phyloP scores from a whole-genome alignment of 2,329 filamentous ascomycete genomes.

The Pseudocercospora cruenta region DNA sequence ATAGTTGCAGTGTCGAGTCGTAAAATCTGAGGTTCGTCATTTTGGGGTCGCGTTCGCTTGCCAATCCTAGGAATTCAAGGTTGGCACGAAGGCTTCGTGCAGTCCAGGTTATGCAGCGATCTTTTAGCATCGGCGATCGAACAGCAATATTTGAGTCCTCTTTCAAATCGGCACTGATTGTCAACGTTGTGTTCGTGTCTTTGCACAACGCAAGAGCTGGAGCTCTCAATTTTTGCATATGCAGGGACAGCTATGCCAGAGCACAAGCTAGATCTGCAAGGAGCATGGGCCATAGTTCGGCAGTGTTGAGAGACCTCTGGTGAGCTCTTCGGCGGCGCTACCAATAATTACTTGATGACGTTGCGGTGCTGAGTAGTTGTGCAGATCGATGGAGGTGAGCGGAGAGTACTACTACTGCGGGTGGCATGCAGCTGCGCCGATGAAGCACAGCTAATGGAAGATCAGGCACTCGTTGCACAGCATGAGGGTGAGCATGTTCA shows the following conservation, averaged over 20 bases:
- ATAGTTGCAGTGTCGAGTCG: slow-evolving; percentile 28
- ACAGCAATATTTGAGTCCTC: no score
- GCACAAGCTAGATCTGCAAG: background rate
- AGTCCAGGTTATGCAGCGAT: no score
- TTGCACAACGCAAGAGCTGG: background rate
- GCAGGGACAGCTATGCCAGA: background rate
- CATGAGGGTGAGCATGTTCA: background rate
- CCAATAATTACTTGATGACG: background rate
- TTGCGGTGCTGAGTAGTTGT: background rate
- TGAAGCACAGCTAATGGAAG: background rate
- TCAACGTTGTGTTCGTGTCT: background rate
- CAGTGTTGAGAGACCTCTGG: background rate
- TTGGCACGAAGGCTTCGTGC: no score
- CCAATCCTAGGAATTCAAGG: no score
- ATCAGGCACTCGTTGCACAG: background rate
- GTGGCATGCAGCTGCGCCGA: background rate
- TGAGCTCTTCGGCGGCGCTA: no score
- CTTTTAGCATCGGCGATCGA: background rate
- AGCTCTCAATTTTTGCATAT: background rate
- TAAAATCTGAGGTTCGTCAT: background rate
- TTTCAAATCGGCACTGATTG: background rate
- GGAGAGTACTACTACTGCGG: background rate
- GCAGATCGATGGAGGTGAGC: background rate
- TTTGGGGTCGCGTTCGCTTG: background rate
- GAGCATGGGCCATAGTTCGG: background rate